Conservation (phyloP, 2,329 filamentous ascomycete species). For the Paecilomyces sp. region DNA sequence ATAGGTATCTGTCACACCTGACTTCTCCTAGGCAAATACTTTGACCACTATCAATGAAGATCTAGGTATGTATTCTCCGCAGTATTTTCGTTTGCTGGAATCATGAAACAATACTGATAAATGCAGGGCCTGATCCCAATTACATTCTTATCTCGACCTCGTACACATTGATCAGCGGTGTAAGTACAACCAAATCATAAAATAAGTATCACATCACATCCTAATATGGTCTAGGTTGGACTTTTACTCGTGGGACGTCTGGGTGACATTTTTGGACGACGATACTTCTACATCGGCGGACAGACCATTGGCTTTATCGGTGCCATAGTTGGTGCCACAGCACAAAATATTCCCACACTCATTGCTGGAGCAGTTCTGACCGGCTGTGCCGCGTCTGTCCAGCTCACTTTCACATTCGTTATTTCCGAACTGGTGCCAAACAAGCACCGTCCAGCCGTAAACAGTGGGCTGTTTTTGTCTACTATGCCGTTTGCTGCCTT, state of each 20-base stretch:
- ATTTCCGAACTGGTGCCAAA: conserved; percentile 34
- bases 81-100: not conserved
- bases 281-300: conserved; percentile 24
- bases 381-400: conserved; percentile 29
- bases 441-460: conserved; percentile 26
- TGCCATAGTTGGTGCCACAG: conserved; percentile 29
- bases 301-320: conserved; percentile 27
- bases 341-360: conserved; percentile 27
- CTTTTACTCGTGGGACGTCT: conserved; percentile 26
- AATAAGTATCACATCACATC: not conserved
- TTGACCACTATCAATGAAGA: conserved; percentile 20
- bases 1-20: not conserved
- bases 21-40: conserved; percentile 8
- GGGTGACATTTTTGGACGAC: conserved; percentile 29
- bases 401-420: conserved; percentile 32
- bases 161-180: conserved; percentile 17
- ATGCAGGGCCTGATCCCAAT: conserved; percentile 15
- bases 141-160: conserved; percentile 21
- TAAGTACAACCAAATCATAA: not conserved
- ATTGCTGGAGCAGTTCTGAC: conserved; percentile 32
- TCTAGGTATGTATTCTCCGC: conserved; percentile 7
- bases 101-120: not conserved
- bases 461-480: conserved; percentile 25
- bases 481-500: conserved; percentile 20
- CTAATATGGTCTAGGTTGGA: conserved; percentile 9